Evolutionary conservation across 768 basidiomycete genomes (phyloP).

Genomic region (Symmetrospora coprosmae): DNA sequence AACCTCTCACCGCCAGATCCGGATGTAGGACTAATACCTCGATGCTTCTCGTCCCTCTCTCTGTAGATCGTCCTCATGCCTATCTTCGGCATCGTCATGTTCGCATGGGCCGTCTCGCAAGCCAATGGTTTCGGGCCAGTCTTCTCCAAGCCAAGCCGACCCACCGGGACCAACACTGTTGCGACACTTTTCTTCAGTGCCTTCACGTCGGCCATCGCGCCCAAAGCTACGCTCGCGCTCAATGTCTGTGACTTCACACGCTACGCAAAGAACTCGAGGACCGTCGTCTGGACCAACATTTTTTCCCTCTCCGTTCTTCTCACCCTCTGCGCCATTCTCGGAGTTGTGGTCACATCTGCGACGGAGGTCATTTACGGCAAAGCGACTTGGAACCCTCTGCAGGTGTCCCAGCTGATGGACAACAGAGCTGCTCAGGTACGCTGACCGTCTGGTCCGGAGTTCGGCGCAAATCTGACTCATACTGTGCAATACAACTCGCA

Average conservation of each 20-base stretch:
- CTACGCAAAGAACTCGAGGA: slow-evolving; percentile 20
- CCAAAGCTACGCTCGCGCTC: slow-evolving; percentile 22
- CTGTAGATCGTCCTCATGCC: slow-evolving; percentile 21
- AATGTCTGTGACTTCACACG: slow-evolving; percentile 30
- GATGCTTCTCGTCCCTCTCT: neutral
- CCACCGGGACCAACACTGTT: slow-evolving; percentile 1
- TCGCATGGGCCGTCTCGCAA: slow-evolving; percentile 24
- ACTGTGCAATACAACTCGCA: no score
- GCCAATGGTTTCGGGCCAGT: slow-evolving; percentile 4
- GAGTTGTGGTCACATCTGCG: slow-evolving; percentile 26
- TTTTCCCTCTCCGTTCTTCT: slow-evolving; percentile 27
- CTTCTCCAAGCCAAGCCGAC: neutral
- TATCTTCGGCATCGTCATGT: slow-evolving; percentile 25
- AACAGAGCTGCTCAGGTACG: slow-evolving; percentile 17
- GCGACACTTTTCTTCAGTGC: slow-evolving; percentile 26
- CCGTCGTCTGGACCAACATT: slow-evolving; percentile 30
- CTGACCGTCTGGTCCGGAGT: no score
- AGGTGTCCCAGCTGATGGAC: slow-evolving; percentile 26
- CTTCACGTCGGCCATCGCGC: slow-evolving; percentile 24
- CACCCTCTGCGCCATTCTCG: slow-evolving; percentile 24
- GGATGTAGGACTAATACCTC: no score
- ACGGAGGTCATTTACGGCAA: slow-evolving; percentile 25
- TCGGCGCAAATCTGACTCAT: no score
- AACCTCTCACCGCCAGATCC: neutral
- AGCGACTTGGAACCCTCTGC: slow-evolving; percentile 23